phyloP scores from a whole-genome alignment of 805 yeast species.

The Monosporozyma solicola region DNA sequence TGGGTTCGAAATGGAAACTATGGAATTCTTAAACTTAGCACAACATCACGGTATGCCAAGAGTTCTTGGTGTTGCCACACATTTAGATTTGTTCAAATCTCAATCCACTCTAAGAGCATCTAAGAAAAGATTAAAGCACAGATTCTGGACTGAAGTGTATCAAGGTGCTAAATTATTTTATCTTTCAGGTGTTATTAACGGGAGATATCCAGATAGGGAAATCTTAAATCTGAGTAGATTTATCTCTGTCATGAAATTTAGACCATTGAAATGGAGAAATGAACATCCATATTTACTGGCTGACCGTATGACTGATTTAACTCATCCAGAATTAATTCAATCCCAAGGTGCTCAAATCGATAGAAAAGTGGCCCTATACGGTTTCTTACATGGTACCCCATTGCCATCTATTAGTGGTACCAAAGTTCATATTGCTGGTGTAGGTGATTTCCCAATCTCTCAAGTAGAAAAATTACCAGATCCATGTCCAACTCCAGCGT shows the following conservation, averaged over 20 bases:
- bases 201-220: slow-evolving; percentile 96
- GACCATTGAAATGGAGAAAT: slow-evolving; percentile 98
- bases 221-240: slow-evolving; percentile 85
- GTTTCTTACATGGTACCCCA: slow-evolving; percentile 92
- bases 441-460: slow-evolving; percentile 76
- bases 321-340: slow-evolving; percentile 80
- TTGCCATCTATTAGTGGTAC: slow-evolving; percentile 53
- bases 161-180: slow-evolving; percentile 96
- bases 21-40: slow-evolving; percentile 93
- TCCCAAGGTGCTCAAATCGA: slow-evolving; percentile 68
- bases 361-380: slow-evolving; percentile 84
- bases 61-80: slow-evolving; percentile 91
- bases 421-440: slow-evolving; percentile 88
- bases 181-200: slow-evolving; percentile 90
- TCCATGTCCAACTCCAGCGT: slow-evolving; percentile 97
- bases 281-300: slow-evolving; percentile 93
- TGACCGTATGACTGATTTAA: slow-evolving; percentile 86
- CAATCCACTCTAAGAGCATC: slow-evolving; percentile 85
- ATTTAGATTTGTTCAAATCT: slow-evolving; percentile 84
- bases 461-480: slow-evolving; percentile 87
- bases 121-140: slow-evolving; percentile 80
- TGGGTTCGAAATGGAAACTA: slow-evolving; percentile 98
- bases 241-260: slow-evolving; percentile 92
- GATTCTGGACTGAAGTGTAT: slow-evolving; percentile 98
- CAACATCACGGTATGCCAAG: slow-evolving; percentile 99